These are phyloP conservation scores for Cercospora zeae-maydis DNA, from an alignment of 2,329 filamentous ascomycete species.

Conservation along the genomic window DNA sequence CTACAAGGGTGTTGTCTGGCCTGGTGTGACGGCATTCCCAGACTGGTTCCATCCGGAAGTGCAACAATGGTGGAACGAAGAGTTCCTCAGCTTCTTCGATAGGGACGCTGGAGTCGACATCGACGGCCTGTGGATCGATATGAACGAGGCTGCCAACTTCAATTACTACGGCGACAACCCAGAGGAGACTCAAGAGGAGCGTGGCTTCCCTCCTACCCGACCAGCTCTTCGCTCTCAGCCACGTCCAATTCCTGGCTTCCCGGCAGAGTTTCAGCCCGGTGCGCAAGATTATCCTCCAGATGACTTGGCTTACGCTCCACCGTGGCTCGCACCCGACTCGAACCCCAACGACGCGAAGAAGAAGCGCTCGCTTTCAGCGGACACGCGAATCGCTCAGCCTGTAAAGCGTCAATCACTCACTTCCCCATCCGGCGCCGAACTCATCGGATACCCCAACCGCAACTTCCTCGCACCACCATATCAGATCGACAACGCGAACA, in stretches of 20 bases:
- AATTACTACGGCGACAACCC: conserved; percentile 39
- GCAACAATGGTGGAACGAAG: conserved; percentile 63
- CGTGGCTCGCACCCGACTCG: conserved; percentile 40
- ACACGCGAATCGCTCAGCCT: neutral
- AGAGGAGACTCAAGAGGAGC: conserved; percentile 37
- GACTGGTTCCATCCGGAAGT: conserved; percentile 71
- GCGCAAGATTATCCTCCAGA: conserved; percentile 24
- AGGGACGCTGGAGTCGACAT: conserved; percentile 65
- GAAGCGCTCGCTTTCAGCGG: conserved; percentile 9
- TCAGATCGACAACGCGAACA: conserved; percentile 56
- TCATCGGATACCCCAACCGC: conserved; percentile 19
- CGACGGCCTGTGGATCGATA: conserved; percentile 68
- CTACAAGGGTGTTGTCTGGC: conserved; percentile 70
- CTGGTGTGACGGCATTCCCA: conserved; percentile 49
- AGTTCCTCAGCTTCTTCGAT: conserved; percentile 64
- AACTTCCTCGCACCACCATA: conserved; percentile 64
- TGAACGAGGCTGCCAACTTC: conserved; percentile 56
- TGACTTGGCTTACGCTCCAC: conserved; percentile 28
- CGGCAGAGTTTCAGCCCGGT: conserved; percentile 61
- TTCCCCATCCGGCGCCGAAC: conserved; percentile 12
- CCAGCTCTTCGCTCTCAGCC: conserved; percentile 59
- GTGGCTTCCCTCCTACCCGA: conserved; percentile 57
- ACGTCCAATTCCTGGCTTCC: conserved; percentile 65
- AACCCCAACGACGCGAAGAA: conserved; percentile 21
- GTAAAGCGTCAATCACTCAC: conserved; percentile 18